phyloP scores from a whole-genome alignment of 306 rosid genomes.

The Gynostemma pentaphyllum region DNA sequence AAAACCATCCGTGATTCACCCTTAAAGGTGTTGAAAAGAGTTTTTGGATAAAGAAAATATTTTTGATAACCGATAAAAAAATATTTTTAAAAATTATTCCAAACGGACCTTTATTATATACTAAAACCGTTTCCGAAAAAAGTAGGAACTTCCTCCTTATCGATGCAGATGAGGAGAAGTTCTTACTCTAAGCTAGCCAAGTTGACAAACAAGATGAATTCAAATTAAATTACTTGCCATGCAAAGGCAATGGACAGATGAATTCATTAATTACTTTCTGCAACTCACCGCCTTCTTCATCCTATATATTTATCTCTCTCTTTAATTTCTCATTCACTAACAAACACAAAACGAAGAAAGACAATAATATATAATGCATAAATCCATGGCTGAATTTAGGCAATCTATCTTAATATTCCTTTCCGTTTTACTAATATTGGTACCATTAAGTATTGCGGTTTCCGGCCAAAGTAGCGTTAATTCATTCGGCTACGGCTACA shows the following conservation, averaged over 20 bases:
- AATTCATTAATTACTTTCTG: neutral
- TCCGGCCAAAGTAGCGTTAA: constrained; percentile 26
- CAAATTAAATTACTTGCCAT: neutral
- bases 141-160: too few species aligned
- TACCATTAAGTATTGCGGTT: constrained; percentile 9
- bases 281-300: neutral
- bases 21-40: too few species aligned
- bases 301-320: neutral
- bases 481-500: neutral
- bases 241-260: neutral
- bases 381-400: neutral
- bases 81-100: too few species aligned
- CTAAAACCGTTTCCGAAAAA: too few species aligned
- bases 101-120: too few species aligned
- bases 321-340: too few species aligned
- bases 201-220: neutral
- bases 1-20: too few species aligned
- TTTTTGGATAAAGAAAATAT: too few species aligned
- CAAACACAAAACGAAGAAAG: neutral
- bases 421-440: neutral
- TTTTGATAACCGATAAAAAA: too few species aligned
- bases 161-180: too few species aligned
- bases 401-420: neutral
- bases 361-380: neutral
- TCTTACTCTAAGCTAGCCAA: neutral